phyloP scores from a whole-genome alignment of 2,329 filamentous ascomycete species.

The Thielaviopsis punctulata region DNA sequence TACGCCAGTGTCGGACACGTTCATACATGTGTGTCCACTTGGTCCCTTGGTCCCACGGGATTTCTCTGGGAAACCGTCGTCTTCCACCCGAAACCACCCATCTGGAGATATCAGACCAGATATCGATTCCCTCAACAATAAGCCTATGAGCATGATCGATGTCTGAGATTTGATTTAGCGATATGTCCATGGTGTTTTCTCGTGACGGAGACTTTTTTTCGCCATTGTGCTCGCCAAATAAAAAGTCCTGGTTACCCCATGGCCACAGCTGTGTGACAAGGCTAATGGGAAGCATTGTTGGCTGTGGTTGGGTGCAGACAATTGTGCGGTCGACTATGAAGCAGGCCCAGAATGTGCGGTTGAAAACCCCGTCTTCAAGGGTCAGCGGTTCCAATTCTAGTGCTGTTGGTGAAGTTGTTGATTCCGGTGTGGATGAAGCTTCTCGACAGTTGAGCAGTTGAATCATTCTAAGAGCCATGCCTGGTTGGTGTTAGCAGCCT shows the following conservation, averaged over 20 bases:
- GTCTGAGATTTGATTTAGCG: constrained; percentile 18
- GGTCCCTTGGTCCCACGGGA: constrained; percentile 23
- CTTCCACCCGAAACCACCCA: constrained; percentile 27
- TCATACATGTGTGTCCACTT: constrained; percentile 19
- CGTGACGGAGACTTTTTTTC: constrained; percentile 5
- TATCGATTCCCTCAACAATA: constrained; percentile 26
- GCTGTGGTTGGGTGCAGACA: constrained; percentile 24
- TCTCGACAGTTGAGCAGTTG: not conserved
- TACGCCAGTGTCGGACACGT: constrained; percentile 21
- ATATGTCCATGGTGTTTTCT: constrained; percentile 13
- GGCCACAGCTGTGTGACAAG: constrained; percentile 20
- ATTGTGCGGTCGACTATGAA: constrained; percentile 29
- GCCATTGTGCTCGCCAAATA: constrained; percentile 20
- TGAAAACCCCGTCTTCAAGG: constrained; percentile 1
- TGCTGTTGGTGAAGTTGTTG: not conserved
- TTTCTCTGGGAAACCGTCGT: constrained; percentile 23
- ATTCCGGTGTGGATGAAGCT: not conserved
- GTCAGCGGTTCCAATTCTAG: not conserved
- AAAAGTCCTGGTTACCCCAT: constrained; percentile 21
- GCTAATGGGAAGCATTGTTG: constrained; percentile 20
- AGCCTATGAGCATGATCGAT: constrained; percentile 14
- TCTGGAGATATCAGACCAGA: constrained; percentile 24
- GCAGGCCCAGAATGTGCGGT: constrained; percentile 26
- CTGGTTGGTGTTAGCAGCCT: not conserved
- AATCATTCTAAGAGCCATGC: constrained; percentile 6